Conservation (phyloP, 1,139 yeast genomes). For the Debaryomyces sp. region DNA sequence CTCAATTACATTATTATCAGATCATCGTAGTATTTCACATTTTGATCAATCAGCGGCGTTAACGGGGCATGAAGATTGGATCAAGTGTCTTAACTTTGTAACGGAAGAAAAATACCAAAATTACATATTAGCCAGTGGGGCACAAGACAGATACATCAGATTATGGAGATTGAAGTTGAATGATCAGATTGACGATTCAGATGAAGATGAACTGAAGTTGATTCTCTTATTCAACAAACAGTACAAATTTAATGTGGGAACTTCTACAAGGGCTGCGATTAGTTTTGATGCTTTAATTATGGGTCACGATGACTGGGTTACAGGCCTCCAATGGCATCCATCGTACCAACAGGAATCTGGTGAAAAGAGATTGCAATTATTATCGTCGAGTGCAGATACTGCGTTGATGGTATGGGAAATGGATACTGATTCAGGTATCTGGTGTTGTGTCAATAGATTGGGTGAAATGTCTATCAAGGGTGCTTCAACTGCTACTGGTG, state of each 20-base stretch:
- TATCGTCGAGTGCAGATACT: constrained; percentile 92
- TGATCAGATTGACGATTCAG: constrained; percentile 57
- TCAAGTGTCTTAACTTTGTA: constrained; percentile 69
- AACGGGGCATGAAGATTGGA: constrained; percentile 95
- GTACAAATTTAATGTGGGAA: constrained; percentile 49
- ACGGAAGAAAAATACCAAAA: constrained; percentile 48
- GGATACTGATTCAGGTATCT: constrained; percentile 82
- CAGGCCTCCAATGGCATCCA: constrained; percentile 83
- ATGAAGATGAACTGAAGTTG: constrained; percentile 57
- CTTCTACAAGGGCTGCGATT: constrained; percentile 49
- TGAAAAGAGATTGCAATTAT: constrained; percentile 51
- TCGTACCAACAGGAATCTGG: constrained; percentile 3
- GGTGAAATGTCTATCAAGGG: constrained; percentile 96
- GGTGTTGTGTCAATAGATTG: constrained; percentile 80
- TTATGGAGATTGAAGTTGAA: constrained; percentile 75
- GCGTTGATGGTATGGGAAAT: constrained; percentile 97
- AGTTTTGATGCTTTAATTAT: constrained; percentile 90
- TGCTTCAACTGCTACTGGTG: constrained; percentile 97
- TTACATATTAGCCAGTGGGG: constrained; percentile 76
- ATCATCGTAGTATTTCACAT: constrained; percentile 13
- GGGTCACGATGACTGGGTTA: constrained; percentile 99
- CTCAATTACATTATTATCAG: constrained; percentile 37
- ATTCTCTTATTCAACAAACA: constrained; percentile 65
- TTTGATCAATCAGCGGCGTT: constrained; percentile 53
- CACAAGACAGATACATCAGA: constrained; percentile 88